Base-by-base conservation (phyloP, 441 rosid species). In the Cnidoscolus chayamansa region DNA sequence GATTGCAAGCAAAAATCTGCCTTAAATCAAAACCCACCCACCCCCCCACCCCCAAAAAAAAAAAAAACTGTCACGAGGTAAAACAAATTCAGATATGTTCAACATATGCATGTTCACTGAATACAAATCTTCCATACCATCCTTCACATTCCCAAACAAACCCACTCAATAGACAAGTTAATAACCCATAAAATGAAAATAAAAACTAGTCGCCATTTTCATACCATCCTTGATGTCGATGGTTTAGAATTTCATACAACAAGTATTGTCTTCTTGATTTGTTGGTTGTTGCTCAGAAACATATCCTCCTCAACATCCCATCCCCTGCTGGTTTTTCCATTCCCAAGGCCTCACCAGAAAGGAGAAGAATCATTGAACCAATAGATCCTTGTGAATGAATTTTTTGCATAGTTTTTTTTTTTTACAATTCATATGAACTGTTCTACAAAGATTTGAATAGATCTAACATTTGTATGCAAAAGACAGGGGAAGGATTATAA, bases 381-480 rank as follows among this genome's bases (percentile, higher is more conserved):
- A 51, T 8, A 49, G 56, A n/a, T 51, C 32, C 16, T 31, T 32
- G 10, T 31, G n/a, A 65, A 58, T 47, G 40, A 43, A 19, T 9
- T 11, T 30, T 2, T 32, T 25, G 4, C 9, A 10, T 2, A 9
- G 13, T 40, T 17, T 76, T 57, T 16, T 45, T n/a, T 48, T 45
- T 11, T 20, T 4, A 45, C 54, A 63, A 30, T 10, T 53, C 48
- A 10, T 49, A 49, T 45, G 67, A 50, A 61, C 63, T 7, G 58
- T 4, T 68, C 48, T 19, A 55, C 67, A 47, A 62, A 74, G 51
- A 71, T 66, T 32, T 53, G 13, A 58, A 15, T 20, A 40, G 10
- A 31, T 69, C 31, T 16, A 10, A 66, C 58, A 35, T 10, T 43
- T 4, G 54, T 53, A 66, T 43, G 63, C 70, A 49, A 57, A 53